Conservation (phyloP, 345 rosid species). For the Leavenworthia alabamica region DNA sequence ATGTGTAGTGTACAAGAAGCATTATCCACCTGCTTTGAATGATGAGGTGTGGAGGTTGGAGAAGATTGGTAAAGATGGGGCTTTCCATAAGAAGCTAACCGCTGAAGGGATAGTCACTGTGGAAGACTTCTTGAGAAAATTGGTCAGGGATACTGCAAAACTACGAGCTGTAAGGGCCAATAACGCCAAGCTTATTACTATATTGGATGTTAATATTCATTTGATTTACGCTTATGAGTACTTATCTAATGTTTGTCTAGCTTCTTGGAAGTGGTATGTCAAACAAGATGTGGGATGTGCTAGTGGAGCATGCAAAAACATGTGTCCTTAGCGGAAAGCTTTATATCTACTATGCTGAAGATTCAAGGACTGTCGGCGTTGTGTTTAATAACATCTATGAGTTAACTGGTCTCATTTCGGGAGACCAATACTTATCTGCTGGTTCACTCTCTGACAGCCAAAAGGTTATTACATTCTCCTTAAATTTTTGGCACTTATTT, state of each 20-base stretch:
- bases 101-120: constrained; percentile 42
- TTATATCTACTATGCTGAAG: constrained; percentile 68
- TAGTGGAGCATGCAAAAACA: constrained; percentile 80
- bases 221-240: background rate
- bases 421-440: constrained; percentile 59
- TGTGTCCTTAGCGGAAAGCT: constrained; percentile 69
- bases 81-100: constrained; percentile 81
- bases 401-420: constrained; percentile 64
- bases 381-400: constrained; percentile 69
- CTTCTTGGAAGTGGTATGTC: constrained; percentile 94
- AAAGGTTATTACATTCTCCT: constrained; percentile 40
- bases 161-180: constrained; percentile 54
- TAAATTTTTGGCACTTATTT: background rate
- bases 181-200: background rate
- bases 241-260: constrained; percentile 29
- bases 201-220: background rate
- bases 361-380: constrained; percentile 58
- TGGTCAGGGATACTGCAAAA: constrained; percentile 54
- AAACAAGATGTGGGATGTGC: constrained; percentile 94
- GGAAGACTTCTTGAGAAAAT: constrained; percentile 61
- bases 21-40: constrained; percentile 71
- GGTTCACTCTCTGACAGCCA: constrained; percentile 70
- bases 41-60: constrained; percentile 94
- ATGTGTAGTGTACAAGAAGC: constrained; percentile 79
- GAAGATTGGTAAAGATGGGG: constrained; percentile 91